Percentiles rank a stretch among this genome's conserved stretches.
These are phyloP conservation scores for Tetragonia tetragonoides DNA, from an alignment of 148 eudicot genomes.

Conservation along the genomic window DNA sequence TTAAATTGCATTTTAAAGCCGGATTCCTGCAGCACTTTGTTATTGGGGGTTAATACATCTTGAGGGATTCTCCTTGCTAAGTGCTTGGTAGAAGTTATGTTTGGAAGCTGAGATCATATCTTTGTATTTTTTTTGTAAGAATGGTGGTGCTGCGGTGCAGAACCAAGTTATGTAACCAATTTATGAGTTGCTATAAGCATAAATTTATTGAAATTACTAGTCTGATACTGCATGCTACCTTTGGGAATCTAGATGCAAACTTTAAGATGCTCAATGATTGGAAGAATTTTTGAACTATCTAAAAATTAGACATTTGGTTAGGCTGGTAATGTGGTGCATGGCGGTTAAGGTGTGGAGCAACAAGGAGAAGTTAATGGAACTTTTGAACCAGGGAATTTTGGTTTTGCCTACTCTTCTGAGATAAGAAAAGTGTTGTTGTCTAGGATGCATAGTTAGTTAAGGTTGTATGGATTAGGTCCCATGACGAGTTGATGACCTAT, in stretches of 20 bases:
- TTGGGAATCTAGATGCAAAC: background rate
- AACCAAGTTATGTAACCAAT: background rate
- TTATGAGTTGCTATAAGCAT: background rate
- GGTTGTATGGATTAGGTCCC: background rate
- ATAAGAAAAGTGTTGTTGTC: background rate
- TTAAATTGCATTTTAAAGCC: slow-evolving; percentile 1
- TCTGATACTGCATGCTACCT: background rate
- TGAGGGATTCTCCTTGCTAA: slow-evolving; percentile 7
- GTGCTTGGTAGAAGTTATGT: slow-evolving; percentile 7
- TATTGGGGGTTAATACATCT: background rate
- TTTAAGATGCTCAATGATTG: background rate
- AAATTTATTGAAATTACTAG: background rate
- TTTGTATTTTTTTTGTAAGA: background rate
- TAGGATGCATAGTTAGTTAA: background rate
- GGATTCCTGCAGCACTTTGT: background rate
- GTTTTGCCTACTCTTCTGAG: background rate
- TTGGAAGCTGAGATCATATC: background rate
- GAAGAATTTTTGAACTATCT: background rate
- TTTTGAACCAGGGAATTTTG: background rate
- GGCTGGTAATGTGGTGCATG: background rate
- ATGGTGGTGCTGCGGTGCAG: background rate
- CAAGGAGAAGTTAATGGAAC: background rate
- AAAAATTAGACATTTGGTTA: background rate
- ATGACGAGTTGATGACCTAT: background rate
- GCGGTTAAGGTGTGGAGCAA: background rate